Evolutionary conservation across 352 stramenopile genomes (phyloP), one percentile per base, ranked within the genome.

Genomic region (Globisporangium camurandrum): DNA sequence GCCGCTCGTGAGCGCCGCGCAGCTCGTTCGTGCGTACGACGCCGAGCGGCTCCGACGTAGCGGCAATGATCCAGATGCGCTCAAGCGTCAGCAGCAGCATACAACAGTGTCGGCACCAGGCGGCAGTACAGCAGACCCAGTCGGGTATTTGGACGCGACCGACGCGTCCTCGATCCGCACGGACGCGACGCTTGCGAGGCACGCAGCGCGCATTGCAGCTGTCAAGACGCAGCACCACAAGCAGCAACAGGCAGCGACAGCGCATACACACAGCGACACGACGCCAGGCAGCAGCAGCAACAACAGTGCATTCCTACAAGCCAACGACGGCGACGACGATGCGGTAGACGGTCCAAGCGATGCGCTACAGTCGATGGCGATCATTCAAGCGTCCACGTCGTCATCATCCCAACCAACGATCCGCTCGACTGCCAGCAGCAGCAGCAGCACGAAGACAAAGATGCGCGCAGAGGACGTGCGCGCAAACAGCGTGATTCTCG

Each of bases 401-500:
- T n/a, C n/a, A n/a, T n/a, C n/a, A n/a, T n/a, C n/a, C n/a, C n/a
- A 1, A 34, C 8, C 1, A 22, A 23, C 17, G 46, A 59, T 1
- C n/a, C 19, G 0, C n/a, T n/a, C n/a, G n/a, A n/a, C n/a, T n/a
- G n/a, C 28, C 11, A 11, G 30, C 44, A 42, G 33, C 31, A 27
- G 42, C 46, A 39, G 27, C 42, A 16, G 43, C 26, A n/a, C n/a
- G n/a, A n/a, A n/a, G n/a, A n/a, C n/a, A 2, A 36, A 27, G 23
- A 90, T 92, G 70, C 64, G 63, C 0, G 62, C 74, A 1, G 65
- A 63, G 0, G 77, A 88, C 34, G 66, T 66, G 53, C 62, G 71
- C 5, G 72, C 72, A 41, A 92, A 92, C 51, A 57, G 75, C 47
- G 71, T 48, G 27, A 88, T 92, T 47, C 67, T 89, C 11, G 47